These are phyloP conservation scores for Gentiana macrophylla DNA, from an alignment of 257 asterid genomes.

Conservation along the genomic window DNA sequence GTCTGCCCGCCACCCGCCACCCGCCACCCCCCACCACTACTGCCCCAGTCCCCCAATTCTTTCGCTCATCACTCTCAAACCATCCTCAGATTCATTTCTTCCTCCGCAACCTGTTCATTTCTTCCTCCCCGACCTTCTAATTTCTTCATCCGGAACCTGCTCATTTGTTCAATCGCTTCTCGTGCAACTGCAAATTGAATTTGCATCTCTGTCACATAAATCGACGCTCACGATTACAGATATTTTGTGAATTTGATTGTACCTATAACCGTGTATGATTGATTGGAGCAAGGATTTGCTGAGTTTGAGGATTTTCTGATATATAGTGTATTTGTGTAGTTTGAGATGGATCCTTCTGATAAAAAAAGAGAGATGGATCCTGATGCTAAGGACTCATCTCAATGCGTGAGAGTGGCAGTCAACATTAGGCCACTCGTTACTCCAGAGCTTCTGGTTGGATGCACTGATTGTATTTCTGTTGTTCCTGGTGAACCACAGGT, in stretches of 20 bases:
- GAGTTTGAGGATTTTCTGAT: neutral
- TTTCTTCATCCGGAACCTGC: no score
- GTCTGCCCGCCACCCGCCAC: neutral
- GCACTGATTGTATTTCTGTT: constrained; percentile 78
- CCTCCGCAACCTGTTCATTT: neutral
- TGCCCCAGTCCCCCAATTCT: neutral
- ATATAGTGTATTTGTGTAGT: constrained; percentile 4
- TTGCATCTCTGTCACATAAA: neutral
- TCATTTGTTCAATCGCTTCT: neutral
- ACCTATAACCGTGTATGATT: neutral
- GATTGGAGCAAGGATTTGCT: constrained; percentile 3
- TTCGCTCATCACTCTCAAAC: neutral
- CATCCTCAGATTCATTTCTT: neutral
- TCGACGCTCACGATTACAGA: no score
- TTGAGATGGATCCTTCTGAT: constrained; percentile 35
- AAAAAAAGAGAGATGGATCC: neutral
- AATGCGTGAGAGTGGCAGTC: constrained; percentile 84
- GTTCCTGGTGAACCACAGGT: constrained; percentile 83
- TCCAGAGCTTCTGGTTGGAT: constrained; percentile 78
- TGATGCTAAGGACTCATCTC: constrained; percentile 47
- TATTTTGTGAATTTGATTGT: neutral
- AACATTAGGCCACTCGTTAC: constrained; percentile 84
- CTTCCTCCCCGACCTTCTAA: no score
- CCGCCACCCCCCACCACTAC: neutral
- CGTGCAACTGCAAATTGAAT: neutral